Evolutionary conservation across 306 rosid genomes (phyloP).

Genomic region (Bauhinia variegata): DNA sequence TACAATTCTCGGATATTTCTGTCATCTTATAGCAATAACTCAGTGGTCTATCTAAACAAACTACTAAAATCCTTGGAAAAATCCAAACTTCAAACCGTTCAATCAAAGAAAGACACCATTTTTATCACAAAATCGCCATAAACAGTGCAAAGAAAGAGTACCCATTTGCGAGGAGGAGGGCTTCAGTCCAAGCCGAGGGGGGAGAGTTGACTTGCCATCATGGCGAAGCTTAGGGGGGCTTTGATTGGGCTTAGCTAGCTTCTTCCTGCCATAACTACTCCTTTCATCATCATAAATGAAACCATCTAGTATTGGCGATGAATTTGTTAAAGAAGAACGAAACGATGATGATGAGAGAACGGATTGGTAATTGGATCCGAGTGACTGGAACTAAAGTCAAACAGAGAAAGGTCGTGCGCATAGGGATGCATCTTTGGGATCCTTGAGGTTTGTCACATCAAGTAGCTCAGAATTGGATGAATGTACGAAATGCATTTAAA

Average conservation of each 20-base stretch:
- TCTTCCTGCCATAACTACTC: background rate
- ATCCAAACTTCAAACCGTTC: background rate
- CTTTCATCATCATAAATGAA: slow-evolving; percentile 7
- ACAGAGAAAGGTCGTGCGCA: slow-evolving; percentile 44
- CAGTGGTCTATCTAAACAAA: background rate
- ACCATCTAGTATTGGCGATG: slow-evolving; percentile 12
- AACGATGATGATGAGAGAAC: slow-evolving; percentile 45
- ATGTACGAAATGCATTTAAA: background rate
- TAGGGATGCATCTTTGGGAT: too few relatives aligned
- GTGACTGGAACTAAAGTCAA: slow-evolving; percentile 46
- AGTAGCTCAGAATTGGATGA: background rate
- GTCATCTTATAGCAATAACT: background rate
- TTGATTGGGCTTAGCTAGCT: slow-evolving; percentile 33
- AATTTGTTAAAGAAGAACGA: slow-evolving; percentile 36
- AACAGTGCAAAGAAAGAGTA: slow-evolving; percentile 27
- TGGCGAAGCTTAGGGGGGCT: slow-evolving; percentile 68
- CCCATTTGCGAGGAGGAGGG: slow-evolving; percentile 79
- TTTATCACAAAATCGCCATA: background rate
- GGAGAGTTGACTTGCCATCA: slow-evolving; percentile 90
- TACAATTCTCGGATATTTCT: background rate
- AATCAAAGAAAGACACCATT: background rate
- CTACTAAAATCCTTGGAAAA: background rate
- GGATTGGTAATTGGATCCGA: slow-evolving; percentile 51
- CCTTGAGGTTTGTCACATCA: too few relatives aligned
- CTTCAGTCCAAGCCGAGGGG: slow-evolving; percentile 95